Evolutionary conservation across 139 green algal species (phyloP), one percentile per base, ranked within the genome.

Genomic region (Bryopsis sp.): DNA sequence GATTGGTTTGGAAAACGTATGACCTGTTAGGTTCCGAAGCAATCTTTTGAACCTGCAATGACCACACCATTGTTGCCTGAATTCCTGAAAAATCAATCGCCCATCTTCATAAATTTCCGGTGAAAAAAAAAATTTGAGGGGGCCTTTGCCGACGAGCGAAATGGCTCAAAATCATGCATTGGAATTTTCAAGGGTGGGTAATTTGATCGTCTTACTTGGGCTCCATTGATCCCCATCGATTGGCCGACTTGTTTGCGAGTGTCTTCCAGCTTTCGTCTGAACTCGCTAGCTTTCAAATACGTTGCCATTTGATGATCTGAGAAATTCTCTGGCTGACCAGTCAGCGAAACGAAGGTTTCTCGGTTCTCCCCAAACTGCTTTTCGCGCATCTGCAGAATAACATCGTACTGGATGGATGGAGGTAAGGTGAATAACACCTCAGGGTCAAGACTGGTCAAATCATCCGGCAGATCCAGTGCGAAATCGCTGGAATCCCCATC

Each of bases 391-490:
- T 80, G 78, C 38, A 85, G 50, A 74, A 96, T 72, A 6, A 96
- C 67, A 34, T 95, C 89, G 68, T 96, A 82, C 82, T 95, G 87
- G 69, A 96, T 46, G 2, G 84, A 93, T 65, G 87, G 87, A 0
- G 91, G 89, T 73, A 97, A 80, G 6, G 81, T 87, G 29, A 80
- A 82, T 75, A 96, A 78, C 58, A 91, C 89, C 22, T 76, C 86
- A 0, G 86, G 80, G 78, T 96, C 87, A 2, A 88, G 35, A 39
- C 22, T 38, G 31, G 22, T 59, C 8, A 75, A 47, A 24, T 81
- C 74, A 28, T 74, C 65, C 0, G 78, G 78, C 64, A 78, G 70
- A 68, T n/a, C n/a, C n/a, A 59, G 67, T 38, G 81, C 32, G 26
- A 36, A 61, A 29, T 47, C 32, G 1, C 54, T 29, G 54, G 88